Evolutionary conservation across 2,329 filamentous ascomycete species (phyloP), one percentile per base, ranked within the genome.

Genomic region (Fusarium sp.): DNA sequence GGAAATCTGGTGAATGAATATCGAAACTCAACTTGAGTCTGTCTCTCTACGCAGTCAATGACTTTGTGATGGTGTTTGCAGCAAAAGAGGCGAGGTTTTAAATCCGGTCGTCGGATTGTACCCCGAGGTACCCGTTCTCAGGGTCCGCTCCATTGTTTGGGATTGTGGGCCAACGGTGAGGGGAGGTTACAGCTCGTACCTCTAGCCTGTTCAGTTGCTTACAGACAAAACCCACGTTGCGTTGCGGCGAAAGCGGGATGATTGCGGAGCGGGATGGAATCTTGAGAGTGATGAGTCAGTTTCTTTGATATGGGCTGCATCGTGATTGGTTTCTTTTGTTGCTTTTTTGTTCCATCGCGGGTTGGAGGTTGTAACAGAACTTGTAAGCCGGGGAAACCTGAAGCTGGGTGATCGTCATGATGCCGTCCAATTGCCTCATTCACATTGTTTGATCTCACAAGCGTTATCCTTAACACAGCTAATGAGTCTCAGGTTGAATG

Each of bases 161-260:
- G 35, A 64, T 63, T 62, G 56, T n/a, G 63, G 71, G 69, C 50
- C 71, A 74, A 71, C 62, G 72, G 71, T 72, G 50, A 34, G n/a
- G 66, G 58, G 71, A 61, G 45, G 37, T 71, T 59, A 50, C 67
- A 56, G 66, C 52, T 70, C 57, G 54, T 58, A 34, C 27, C 38
- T 42, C 11, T 34, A 34, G 31, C 35, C 18, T 40, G 38, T 22
- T 31, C 29, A 31, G 29, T 31, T 52, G 59, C 47, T 52, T 52
- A 52, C 47, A 52, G 47, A 52, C 47, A 27, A n/a, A 42, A 45
- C 24, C 45, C 45, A 27, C 20, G 34, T 34, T 24, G 20, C 31
- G 67, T 69, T 64, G 71, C 70, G 70, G 70, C 70, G 62, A 73
- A 42, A 64, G 70, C 66, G 70, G 70, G 70, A 29, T 34, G 58